These are phyloP conservation scores for Fusarium virguliforme DNA, from an alignment of 2,329 filamentous ascomycete genomes.

Conservation along the genomic window DNA sequence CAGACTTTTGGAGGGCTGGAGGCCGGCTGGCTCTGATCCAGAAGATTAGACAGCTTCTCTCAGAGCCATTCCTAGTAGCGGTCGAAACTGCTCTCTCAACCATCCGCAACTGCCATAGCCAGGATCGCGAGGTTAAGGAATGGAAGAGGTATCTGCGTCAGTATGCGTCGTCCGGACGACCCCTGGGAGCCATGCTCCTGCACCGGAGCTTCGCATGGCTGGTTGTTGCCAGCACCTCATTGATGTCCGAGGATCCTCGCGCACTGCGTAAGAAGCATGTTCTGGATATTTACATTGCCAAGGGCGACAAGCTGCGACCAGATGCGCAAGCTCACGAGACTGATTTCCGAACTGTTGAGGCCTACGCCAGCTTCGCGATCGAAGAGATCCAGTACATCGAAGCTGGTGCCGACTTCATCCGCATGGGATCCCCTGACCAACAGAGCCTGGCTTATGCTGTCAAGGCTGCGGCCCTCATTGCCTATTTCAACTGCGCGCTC, in stretches of 20 bases:
- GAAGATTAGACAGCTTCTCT: slow-evolving; percentile 80
- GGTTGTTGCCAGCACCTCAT: slow-evolving; percentile 82
- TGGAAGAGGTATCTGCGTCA: slow-evolving; percentile 91
- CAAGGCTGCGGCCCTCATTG: slow-evolving; percentile 85
- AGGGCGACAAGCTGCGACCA: slow-evolving; percentile 63
- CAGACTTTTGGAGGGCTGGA: slow-evolving; percentile 84
- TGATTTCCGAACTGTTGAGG: slow-evolving; percentile 71
- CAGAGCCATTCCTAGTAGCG: slow-evolving; percentile 86
- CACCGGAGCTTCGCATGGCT: slow-evolving; percentile 92
- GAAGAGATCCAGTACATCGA: slow-evolving; percentile 91
- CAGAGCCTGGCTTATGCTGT: slow-evolving; percentile 89
- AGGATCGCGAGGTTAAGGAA: slow-evolving; percentile 78
- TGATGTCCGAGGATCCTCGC: slow-evolving; percentile 77
- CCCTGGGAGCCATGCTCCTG: slow-evolving; percentile 91
- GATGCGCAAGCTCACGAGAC: slow-evolving; percentile 61
- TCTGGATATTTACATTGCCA: slow-evolving; percentile 80
- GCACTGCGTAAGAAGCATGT: slow-evolving; percentile 75
- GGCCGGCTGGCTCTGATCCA: slow-evolving; percentile 83
- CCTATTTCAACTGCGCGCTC: slow-evolving; percentile 88
- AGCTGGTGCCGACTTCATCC: slow-evolving; percentile 88
- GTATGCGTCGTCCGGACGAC: slow-evolving; percentile 84
- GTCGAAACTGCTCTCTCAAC: slow-evolving; percentile 93
- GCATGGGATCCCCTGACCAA: slow-evolving; percentile 86
- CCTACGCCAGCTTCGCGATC: slow-evolving; percentile 79
- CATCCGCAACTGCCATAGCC: slow-evolving; percentile 82